These are phyloP conservation scores for Serendipita sp. DNA, from an alignment of 768 basidiomycete species.

Conservation along the genomic window DNA sequence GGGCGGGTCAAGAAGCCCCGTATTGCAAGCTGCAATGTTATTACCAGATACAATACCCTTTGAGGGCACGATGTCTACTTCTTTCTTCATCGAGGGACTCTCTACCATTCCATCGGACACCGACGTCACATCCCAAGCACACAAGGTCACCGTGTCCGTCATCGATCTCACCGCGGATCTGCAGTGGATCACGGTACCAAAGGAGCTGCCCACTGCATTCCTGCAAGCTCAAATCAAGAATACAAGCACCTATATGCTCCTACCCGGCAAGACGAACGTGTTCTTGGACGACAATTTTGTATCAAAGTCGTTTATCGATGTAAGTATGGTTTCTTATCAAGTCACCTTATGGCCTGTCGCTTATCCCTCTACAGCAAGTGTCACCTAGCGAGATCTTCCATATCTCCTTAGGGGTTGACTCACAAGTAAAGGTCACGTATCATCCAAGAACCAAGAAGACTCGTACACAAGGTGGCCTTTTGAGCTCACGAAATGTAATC, in stretches of 20 bases:
- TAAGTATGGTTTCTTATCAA: conserved; percentile 4
- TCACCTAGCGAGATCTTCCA: conserved; percentile 34
- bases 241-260: conserved; percentile 38
- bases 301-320: conserved; percentile 31
- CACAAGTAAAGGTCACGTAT: conserved; percentile 23
- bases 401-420: conserved; percentile 35
- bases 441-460: conserved; percentile 10
- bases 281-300: conserved; percentile 44
- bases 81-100: conserved; percentile 34
- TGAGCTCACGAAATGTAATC: conserved; percentile 8
- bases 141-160: conserved; percentile 35
- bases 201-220: conserved; percentile 33
- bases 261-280: conserved; percentile 37
- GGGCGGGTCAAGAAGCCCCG: neutral
- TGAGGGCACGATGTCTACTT: conserved; percentile 37
- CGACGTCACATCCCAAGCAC: conserved; percentile 20
- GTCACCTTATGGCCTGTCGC: too few relatives aligned
- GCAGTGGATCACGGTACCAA: conserved; percentile 34
- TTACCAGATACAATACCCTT: conserved; percentile 31
- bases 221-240: conserved; percentile 40
- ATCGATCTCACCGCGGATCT: conserved; percentile 28
- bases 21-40: conserved; percentile 13
- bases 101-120: conserved; percentile 41
- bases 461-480: conserved; percentile 4
- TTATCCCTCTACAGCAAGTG: conserved; percentile 24